Evolutionary conservation across 495 filamentous ascomycete genomes (phyloP).

Genomic region (Hypoxylon lenormandii): DNA sequence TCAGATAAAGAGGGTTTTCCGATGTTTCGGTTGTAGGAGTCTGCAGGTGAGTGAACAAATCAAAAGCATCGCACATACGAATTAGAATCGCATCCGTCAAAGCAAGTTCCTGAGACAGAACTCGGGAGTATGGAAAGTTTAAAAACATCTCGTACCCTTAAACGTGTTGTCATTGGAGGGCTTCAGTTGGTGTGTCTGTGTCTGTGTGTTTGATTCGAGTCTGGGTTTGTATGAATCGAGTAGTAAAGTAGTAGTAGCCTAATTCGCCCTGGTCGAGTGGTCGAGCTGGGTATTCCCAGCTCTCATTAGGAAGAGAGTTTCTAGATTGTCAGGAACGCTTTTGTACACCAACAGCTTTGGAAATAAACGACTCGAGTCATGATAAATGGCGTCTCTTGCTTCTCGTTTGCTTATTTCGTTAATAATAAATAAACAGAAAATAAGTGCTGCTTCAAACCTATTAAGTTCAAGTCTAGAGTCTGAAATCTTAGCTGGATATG

Average conservation of each 20-base stretch:
- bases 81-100: not conserved
- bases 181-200: slow-evolving; percentile 22
- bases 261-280: not conserved
- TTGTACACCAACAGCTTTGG: no score
- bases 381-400: no score
- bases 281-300: not conserved
- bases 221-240: slow-evolving; percentile 21
- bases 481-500: no score
- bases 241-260: slow-evolving; percentile 3
- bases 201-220: not conserved
- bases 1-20: slow-evolving; percentile 20
- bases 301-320: slow-evolving; percentile 16
- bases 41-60: not conserved
- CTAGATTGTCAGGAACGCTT: slow-evolving; percentile 26
- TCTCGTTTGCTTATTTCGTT: no score
- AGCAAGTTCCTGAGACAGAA: not conserved
- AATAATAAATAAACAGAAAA: no score
- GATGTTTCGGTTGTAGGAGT: slow-evolving; percentile 1
- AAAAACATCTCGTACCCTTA: slow-evolving; percentile 9
- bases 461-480: no score
- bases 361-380: not conserved
- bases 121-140: not conserved
- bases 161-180: slow-evolving; percentile 23
- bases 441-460: no score
- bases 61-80: not conserved